Conservation (phyloP, 176 grass and related monocot species). For the Zoysia japonica region DNA sequence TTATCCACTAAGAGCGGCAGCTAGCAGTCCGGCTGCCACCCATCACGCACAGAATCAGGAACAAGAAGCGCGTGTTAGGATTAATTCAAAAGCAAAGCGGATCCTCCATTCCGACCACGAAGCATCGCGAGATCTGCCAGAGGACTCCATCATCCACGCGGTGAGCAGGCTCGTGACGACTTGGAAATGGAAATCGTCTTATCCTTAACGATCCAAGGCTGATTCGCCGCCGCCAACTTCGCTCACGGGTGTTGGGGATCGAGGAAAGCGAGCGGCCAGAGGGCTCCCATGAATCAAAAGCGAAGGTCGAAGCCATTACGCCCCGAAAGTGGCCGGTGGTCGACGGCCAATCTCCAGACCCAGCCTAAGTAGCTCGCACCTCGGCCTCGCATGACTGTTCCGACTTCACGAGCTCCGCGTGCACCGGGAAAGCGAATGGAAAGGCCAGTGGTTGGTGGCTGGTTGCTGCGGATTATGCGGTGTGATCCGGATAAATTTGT, state of each 20-base stretch:
- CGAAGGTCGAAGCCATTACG: neutral
- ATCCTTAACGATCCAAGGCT: too few relatives aligned
- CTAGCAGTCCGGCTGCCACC: too few relatives aligned
- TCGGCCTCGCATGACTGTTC: neutral
- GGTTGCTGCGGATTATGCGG: neutral
- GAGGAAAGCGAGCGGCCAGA: neutral
- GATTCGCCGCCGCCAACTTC: too few relatives aligned
- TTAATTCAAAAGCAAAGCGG: constrained; percentile 13
- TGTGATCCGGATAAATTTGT: constrained; percentile 41
- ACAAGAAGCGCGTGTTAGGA: constrained; percentile 11
- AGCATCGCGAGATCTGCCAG: neutral
- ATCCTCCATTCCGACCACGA: neutral
- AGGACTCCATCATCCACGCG: neutral
- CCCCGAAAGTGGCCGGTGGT: neutral
- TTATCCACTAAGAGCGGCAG: neutral
- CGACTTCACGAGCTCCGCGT: too few relatives aligned
- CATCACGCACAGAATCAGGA: constrained; percentile 1
- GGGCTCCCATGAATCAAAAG: neutral
- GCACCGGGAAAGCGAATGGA: neutral
- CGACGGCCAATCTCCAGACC: too few relatives aligned
- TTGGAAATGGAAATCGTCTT: too few relatives aligned
- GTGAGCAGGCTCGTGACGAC: too few relatives aligned
- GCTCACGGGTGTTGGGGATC: constrained; percentile 8
- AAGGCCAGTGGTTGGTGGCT: constrained; percentile 16
- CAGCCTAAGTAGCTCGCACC: too few relatives aligned